These are phyloP conservation scores for Tephrocybe rancida DNA, from an alignment of 768 basidiomycete genomes.

Conservation along the genomic window DNA sequence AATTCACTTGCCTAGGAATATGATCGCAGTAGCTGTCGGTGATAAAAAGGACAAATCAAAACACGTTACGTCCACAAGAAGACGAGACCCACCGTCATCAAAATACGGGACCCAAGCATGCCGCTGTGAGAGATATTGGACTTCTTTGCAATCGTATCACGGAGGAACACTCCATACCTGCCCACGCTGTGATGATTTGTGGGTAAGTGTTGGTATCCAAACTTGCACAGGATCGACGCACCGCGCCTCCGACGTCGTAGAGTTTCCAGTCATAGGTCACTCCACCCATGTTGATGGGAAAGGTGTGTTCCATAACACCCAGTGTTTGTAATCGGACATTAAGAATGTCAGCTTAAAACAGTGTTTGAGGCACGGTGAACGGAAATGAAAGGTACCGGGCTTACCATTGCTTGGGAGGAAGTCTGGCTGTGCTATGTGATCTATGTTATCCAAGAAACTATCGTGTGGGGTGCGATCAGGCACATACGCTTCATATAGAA, in stretches of 20 bases:
- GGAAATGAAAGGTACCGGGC: slow-evolving; percentile 9
- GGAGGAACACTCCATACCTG: slow-evolving; percentile 44
- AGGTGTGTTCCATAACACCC: slow-evolving; percentile 77
- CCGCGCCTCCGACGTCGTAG: slow-evolving; percentile 85
- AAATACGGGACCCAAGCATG: slow-evolving; percentile 86
- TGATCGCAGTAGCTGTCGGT: slow-evolving; percentile 72
- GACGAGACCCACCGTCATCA: slow-evolving; percentile 65
- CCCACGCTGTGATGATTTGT: slow-evolving; percentile 46
- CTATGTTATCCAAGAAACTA: slow-evolving; percentile 71
- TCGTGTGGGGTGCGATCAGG: not conserved
- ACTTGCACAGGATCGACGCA: slow-evolving; percentile 37
- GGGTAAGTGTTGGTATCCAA: slow-evolving; percentile 6
- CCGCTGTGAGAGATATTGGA: slow-evolving; percentile 43
- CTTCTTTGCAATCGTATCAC: not conserved
- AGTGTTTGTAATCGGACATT: slow-evolving; percentile 81
- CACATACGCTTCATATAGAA: slow-evolving; percentile 2
- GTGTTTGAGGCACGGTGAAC: not conserved
- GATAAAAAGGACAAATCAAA: not conserved
- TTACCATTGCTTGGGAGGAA: slow-evolving; percentile 74
- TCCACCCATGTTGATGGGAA: slow-evolving; percentile 66
- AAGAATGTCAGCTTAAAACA: slow-evolving; percentile 65
- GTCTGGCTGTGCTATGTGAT: slow-evolving; percentile 66
- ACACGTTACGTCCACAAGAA: not conserved
- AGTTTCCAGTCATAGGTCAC: slow-evolving; percentile 73
- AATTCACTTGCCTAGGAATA: slow-evolving; percentile 57